These are phyloP conservation scores for Suillus bovinus DNA, from an alignment of 768 basidiomycete species.

Conservation along the genomic window DNA sequence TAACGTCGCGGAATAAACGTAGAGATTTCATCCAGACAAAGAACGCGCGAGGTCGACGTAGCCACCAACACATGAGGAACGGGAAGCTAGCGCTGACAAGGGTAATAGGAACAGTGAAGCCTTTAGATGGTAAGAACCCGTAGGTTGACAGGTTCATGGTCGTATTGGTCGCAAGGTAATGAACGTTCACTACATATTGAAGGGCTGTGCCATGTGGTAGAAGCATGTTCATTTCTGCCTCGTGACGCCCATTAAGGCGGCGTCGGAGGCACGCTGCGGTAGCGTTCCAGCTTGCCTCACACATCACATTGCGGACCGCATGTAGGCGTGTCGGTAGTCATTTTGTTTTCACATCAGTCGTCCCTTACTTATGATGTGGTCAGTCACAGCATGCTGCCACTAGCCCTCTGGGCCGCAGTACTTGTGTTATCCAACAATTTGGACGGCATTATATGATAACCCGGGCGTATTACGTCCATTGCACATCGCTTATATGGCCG, in stretches of 20 bases:
- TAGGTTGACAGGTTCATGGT: conserved; percentile 33
- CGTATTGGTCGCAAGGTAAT: conserved; percentile 21
- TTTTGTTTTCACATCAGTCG: background rate
- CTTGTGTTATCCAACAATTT: background rate
- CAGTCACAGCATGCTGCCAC: background rate
- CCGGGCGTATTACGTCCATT: conserved; percentile 1
- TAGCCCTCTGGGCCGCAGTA: background rate
- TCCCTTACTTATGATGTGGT: conserved; percentile 2
- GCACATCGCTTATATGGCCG: background rate
- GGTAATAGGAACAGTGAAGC: conserved; percentile 30
- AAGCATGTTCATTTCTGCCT: conserved; percentile 12
- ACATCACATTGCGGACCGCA: conserved; percentile 3
- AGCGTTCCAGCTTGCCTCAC: conserved; percentile 12
- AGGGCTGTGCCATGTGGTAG: conserved; percentile 27
- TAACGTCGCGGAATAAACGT: background rate
- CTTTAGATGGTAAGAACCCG: conserved; percentile 27
- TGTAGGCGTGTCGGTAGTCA: conserved; percentile 5
- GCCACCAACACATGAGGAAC: conserved; percentile 21
- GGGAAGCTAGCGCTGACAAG: conserved; percentile 24
- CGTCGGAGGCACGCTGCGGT: conserved; percentile 22
- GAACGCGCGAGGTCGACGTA: conserved; percentile 10
- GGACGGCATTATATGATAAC: background rate
- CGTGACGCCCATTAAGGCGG: conserved; percentile 18
- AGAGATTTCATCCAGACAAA: background rate
- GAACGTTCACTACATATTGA: conserved; percentile 24